A percentile compares a stretch with the other conserved stretches of the same genome.
phyloP scores from a whole-genome alignment of 1,284 basidiomycete species.

The Ganoderma resinaceum region DNA sequence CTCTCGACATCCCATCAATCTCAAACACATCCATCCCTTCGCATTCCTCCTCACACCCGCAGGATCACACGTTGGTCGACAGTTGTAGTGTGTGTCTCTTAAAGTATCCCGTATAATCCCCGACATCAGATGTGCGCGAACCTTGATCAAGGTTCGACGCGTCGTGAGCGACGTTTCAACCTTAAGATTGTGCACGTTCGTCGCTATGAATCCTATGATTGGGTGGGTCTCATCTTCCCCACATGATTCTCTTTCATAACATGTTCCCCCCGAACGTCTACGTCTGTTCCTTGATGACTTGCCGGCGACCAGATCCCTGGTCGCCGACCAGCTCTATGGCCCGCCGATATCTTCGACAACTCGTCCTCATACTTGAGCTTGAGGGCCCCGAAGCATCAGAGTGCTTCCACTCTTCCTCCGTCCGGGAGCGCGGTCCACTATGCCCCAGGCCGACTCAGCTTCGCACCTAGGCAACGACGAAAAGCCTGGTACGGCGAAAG shows the following conservation, averaged over 20 bases:
- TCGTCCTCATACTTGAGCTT: neutral
- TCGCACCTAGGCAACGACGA: neutral
- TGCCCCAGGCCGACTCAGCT: neutral
- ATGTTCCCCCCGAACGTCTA: neutral
- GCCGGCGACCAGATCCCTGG: neutral
- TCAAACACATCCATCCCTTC: too few species aligned
- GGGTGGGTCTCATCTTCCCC: neutral
- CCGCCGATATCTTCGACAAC: too few species aligned
- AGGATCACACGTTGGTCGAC: too few species aligned
- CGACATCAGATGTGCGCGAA: neutral
- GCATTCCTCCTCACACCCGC: too few species aligned
- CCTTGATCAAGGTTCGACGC: neutral
- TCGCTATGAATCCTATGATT: conserved; percentile 3
- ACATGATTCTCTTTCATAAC: neutral
- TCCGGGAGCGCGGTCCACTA: neutral
- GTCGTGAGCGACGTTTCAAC: neutral
- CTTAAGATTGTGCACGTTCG: conserved; percentile 4
- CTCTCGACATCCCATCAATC: too few species aligned
- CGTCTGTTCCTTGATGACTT: neutral
- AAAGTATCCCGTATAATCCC: neutral
- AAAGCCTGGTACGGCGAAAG: neutral
- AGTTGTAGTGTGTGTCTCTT: neutral
- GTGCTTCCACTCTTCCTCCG: neutral
- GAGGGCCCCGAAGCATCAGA: neutral
- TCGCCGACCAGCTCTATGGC: neutral